phyloP scores from a whole-genome alignment of 164 flowering plant species.

The Tetrastigma voinierianum region DNA sequence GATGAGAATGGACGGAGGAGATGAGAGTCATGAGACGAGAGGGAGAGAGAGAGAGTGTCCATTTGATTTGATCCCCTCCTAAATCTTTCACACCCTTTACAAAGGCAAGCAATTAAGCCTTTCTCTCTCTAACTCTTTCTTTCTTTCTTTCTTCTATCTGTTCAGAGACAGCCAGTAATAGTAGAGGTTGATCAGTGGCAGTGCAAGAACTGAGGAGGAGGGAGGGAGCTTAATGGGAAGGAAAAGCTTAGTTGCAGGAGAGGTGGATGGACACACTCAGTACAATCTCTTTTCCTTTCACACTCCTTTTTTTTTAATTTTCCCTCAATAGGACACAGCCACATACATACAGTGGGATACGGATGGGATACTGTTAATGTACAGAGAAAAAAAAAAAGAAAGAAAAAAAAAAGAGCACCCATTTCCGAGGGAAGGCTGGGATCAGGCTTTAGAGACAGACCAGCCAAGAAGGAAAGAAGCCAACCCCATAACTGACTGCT shows the following conservation, averaged over 20 bases:
- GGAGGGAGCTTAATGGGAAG: conserved; percentile 1
- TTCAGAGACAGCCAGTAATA: not conserved
- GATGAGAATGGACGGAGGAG: not conserved
- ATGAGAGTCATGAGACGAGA: not conserved
- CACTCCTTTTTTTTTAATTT: not conserved
- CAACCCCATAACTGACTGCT: not conserved
- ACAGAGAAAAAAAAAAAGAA: not conserved
- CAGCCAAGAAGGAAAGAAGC: not conserved
- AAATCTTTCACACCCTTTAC: not conserved
- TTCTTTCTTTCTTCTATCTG: conserved; percentile 1
- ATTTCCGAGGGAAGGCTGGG: conserved; percentile 7
- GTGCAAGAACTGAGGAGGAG: conserved; percentile 11
- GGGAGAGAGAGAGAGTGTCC: not conserved
- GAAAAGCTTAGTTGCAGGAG: conserved; percentile 14
- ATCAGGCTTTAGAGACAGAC: conserved; percentile 8
- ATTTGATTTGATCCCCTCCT: not conserved
- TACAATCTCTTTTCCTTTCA: not conserved
- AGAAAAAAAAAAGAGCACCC: conserved; percentile 2
- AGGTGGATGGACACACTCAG: conserved; percentile 8
- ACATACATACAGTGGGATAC: not conserved
- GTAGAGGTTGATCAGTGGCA: not conserved
- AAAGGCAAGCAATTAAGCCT: not conserved
- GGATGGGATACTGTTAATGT: conserved; percentile 10
- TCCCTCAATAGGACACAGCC: not conserved
- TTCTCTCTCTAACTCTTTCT: not conserved